Conservation (phyloP, 306 rosid genomes). For the Pyrus bretschneideri region DNA sequence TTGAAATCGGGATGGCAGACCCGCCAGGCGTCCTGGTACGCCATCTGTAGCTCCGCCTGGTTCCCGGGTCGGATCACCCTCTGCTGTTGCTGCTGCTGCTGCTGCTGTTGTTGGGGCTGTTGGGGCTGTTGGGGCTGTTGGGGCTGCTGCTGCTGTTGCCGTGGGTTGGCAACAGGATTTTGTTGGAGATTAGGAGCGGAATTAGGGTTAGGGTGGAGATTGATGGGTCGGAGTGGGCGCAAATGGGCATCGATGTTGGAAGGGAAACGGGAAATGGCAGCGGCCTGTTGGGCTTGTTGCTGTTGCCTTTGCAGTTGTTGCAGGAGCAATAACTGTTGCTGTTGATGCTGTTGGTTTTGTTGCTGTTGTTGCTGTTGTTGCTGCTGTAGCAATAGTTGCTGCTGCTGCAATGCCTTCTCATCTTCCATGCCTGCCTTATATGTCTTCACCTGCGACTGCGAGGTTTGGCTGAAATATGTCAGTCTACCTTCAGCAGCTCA, state of each 20-base stretch:
- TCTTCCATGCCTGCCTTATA: conserved; percentile 49
- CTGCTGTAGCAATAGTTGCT: conserved; percentile 29
- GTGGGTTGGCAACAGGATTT: conserved; percentile 36
- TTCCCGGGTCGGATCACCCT: conserved; percentile 62
- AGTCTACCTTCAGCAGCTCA: not conserved
- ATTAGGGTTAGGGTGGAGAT: conserved; percentile 41
- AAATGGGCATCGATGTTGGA: conserved; percentile 88
- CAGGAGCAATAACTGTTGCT: conserved; percentile 42
- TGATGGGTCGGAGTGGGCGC: conserved; percentile 69
- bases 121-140: conserved; percentile 3
- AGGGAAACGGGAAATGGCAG: conserved; percentile 85
- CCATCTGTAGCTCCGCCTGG: conserved; percentile 87
- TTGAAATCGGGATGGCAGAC: conserved; percentile 87
- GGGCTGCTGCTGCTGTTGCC: conserved; percentile 12
- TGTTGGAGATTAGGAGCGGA: conserved; percentile 35
- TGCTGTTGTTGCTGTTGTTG: conserved; percentile 46
- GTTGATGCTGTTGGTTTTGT: conserved; percentile 25
- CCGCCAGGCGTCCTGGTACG: conserved; percentile 95
- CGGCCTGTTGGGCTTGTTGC: conserved; percentile 45
- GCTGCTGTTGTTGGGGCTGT: conserved; percentile 4
- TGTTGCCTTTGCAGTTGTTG: conserved; percentile 65
- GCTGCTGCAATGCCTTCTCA: conserved; percentile 46
- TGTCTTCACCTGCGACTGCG: conserved; percentile 1
- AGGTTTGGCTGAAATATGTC: not conserved
- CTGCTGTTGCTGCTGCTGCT: conserved; percentile 42